Conservation (phyloP, 495 filamentous ascomycete genomes). For the Talaromyces nanjingensis region DNA sequence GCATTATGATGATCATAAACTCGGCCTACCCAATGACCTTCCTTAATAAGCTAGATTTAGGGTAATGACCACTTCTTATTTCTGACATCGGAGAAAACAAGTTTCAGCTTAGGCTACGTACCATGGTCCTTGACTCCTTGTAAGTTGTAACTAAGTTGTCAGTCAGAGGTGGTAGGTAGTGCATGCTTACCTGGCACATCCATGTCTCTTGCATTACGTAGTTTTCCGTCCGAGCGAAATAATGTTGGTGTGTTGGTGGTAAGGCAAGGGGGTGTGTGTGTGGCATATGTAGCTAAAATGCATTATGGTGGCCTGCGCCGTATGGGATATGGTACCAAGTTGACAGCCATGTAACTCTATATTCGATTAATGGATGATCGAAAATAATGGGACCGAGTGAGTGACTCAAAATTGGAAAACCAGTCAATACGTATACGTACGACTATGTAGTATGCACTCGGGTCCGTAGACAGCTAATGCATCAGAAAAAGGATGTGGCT, state of each 20-base stretch:
- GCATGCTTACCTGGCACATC: neutral
- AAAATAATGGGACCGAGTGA: neutral
- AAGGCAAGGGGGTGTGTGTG: neutral
- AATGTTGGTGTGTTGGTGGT: neutral
- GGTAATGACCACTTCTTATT: neutral
- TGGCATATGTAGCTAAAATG: neutral
- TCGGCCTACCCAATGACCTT: neutral
- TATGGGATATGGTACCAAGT: neutral
- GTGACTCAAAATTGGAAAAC: neutral
- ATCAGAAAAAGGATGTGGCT: slow-evolving; percentile 2
- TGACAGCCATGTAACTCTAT: neutral
- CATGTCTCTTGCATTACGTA: neutral
- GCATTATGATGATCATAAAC: neutral
- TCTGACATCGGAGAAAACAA: neutral
- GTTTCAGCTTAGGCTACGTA: neutral
- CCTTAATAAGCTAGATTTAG: neutral
- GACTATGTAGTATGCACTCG: neutral
- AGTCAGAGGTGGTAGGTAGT: neutral
- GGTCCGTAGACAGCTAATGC: neutral
- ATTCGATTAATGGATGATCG: neutral
- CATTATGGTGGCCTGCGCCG: neutral
- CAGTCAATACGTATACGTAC: neutral
- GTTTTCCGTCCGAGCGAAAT: neutral
- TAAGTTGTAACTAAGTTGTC: neutral
- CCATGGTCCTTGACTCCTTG: neutral